Conservation (phyloP, 2,329 filamentous ascomycete species). For the Hymenotorrendiella dingleyae region DNA sequence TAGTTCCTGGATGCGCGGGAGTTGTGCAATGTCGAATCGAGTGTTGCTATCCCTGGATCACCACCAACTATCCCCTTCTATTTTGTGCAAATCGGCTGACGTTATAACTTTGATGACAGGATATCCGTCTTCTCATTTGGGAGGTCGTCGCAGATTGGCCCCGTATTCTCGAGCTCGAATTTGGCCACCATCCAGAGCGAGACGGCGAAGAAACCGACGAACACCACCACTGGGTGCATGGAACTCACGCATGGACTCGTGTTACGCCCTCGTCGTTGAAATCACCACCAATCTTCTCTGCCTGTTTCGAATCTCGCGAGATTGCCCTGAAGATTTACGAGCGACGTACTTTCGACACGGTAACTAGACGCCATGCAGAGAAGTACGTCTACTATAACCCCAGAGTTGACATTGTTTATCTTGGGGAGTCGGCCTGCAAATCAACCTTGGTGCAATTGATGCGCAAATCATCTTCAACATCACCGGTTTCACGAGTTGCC, state of each 20-base stretch:
- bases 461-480: too few species aligned
- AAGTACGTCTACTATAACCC: constrained; percentile 8
- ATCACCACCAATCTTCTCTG: not conserved
- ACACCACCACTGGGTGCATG: not conserved
- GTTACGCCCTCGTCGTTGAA: not conserved
- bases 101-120: too few species aligned
- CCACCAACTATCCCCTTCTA: too few species aligned
- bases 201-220: too few species aligned
- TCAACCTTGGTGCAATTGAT: not conserved
- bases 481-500: constrained; percentile 6
- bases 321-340: constrained; percentile 1
- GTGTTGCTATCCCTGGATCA: too few species aligned
- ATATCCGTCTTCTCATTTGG: constrained; percentile 1
- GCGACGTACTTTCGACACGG: not conserved
- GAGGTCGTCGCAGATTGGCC: not conserved
- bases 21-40: too few species aligned
- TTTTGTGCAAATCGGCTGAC: too few species aligned
- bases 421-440: constrained; percentile 10
- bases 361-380: not conserved
- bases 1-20: too few species aligned
- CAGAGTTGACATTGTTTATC: constrained; percentile 6
- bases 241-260: not conserved
- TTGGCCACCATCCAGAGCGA: not conserved
- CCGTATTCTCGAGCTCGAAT: constrained; percentile 5
- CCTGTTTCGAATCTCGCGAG: not conserved